phyloP scores from a whole-genome alignment of 192 early-diverging fungal genomes.

The Podila minutissima region DNA sequence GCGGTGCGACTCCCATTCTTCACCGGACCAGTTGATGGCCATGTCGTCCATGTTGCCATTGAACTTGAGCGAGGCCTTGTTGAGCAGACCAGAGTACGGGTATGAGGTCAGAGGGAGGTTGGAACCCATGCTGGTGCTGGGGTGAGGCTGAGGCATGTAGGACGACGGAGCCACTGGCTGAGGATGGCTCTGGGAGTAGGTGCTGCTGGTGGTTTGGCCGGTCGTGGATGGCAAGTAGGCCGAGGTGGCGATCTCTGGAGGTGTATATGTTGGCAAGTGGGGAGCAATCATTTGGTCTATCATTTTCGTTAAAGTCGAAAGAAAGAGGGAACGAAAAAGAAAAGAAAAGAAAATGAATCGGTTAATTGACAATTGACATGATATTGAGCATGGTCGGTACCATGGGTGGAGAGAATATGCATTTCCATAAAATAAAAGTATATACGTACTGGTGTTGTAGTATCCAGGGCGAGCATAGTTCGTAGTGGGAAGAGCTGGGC shows the following conservation, averaged over 20 bases:
- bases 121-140: conserved; percentile 16
- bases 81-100: conserved; percentile 72
- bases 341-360: neutral
- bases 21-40: conserved; percentile 71
- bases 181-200: conserved; percentile 24
- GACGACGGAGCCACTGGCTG: conserved; percentile 6
- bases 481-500: conserved; percentile 18
- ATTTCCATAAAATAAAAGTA: neutral
- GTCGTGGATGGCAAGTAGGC: conserved; percentile 21
- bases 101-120: conserved; percentile 32
- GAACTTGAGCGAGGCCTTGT: conserved; percentile 78
- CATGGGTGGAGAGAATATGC: neutral
- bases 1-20: conserved; percentile 71
- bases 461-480: conserved; percentile 34
- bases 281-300: conserved; percentile 40
- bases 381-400: neutral
- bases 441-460: conserved; percentile 37
- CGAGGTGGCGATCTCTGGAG: conserved; percentile 26
- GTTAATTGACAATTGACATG: neutral
- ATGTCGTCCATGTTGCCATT: conserved; percentile 74
- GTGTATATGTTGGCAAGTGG: conserved; percentile 24
- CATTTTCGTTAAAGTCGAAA: neutral
- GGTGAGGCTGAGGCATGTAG: conserved; percentile 15
- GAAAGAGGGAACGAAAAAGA: neutral
- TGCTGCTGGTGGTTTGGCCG: conserved; percentile 1